Evolutionary conservation across 2,329 filamentous ascomycete genomes (phyloP).

Genomic region (Colletotrichum sp.): DNA sequence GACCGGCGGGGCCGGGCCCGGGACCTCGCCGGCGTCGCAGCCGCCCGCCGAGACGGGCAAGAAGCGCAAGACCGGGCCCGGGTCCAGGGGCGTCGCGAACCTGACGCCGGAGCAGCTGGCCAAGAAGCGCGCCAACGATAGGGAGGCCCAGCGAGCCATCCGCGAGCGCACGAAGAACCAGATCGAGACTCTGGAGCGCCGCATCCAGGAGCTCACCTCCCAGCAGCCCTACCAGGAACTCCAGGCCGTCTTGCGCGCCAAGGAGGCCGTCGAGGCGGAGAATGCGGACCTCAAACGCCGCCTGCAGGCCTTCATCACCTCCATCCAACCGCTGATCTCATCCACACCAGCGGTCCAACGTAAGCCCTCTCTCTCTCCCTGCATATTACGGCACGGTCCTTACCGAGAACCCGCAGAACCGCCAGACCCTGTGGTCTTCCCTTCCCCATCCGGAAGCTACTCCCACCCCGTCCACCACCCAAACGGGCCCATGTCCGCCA

Average conservation of each 20-base stretch:
- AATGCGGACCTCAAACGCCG: slow-evolving; percentile 78
- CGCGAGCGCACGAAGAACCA: slow-evolving; percentile 81
- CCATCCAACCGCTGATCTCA: slow-evolving; percentile 64
- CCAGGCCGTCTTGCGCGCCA: slow-evolving; percentile 75
- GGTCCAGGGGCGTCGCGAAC: slow-evolving; percentile 61
- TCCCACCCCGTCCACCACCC: slow-evolving; percentile 21
- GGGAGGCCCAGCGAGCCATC: slow-evolving; percentile 85
- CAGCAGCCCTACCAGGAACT: slow-evolving; percentile 87
- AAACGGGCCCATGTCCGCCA: slow-evolving; percentile 31
- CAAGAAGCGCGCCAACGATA: slow-evolving; percentile 72
- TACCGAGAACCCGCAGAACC: slow-evolving; percentile 21
- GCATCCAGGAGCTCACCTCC: slow-evolving; percentile 77
- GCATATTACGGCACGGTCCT: background rate
- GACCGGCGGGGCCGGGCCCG: background rate
- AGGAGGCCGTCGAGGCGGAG: slow-evolving; percentile 78
- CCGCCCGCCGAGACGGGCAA: slow-evolving; percentile 33
- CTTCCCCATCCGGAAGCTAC: slow-evolving; percentile 32
- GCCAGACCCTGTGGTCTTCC: slow-evolving; percentile 32
- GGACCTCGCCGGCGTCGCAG: slow-evolving; percentile 7
- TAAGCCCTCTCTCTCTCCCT: background rate
- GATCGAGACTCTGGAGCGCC: slow-evolving; percentile 76
- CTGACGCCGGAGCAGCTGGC: slow-evolving; percentile 77
- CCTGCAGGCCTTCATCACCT: slow-evolving; percentile 68
- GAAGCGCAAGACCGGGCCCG: slow-evolving; percentile 50
- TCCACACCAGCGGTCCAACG: slow-evolving; percentile 25